phyloP scores from a whole-genome alignment of 2,329 filamentous ascomycete genomes.

The Scorias spongiosa region DNA sequence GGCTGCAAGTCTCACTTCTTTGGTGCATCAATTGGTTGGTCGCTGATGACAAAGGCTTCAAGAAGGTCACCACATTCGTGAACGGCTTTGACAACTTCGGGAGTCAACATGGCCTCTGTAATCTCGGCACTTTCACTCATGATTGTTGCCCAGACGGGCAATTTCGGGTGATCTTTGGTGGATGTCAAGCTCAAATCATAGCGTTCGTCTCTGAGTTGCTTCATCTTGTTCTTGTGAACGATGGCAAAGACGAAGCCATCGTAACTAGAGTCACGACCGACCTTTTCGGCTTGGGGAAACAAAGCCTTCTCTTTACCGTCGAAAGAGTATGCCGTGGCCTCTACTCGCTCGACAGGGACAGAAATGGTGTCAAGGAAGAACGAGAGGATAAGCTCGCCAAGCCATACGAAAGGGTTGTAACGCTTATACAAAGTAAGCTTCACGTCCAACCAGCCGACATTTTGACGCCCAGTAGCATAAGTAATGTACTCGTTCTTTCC shows the following conservation, averaged over 20 bases:
- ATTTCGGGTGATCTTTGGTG: conserved; percentile 83
- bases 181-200: conserved; percentile 88
- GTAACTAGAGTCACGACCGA: conserved; percentile 47
- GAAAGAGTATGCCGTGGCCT: conserved; percentile 72
- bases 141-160: conserved; percentile 77
- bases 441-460: conserved; percentile 79
- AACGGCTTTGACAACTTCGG: conserved; percentile 71
- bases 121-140: conserved; percentile 97
- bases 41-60: conserved; percentile 76
- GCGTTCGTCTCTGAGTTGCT: conserved; percentile 72
- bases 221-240: conserved; percentile 92
- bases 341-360: conserved; percentile 54
- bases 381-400: conserved; percentile 52
- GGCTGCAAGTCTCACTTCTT: conserved; percentile 42
- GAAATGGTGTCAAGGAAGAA: conserved; percentile 70
- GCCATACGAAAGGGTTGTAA: conserved; percentile 60
- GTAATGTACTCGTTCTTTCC: conserved; percentile 71
- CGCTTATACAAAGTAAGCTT: conserved; percentile 69
- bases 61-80: conserved; percentile 63
- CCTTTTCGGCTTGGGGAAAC: conserved; percentile 48
- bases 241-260: conserved; percentile 91
- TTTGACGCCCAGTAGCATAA: conserved; percentile 84
- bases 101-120: conserved; percentile 70
- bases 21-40: conserved; percentile 80
- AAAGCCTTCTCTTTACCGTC: conserved; percentile 78